Base-by-base conservation (phyloP, 1,284 basidiomycete species). In the Ganoderma sinense region DNA sequence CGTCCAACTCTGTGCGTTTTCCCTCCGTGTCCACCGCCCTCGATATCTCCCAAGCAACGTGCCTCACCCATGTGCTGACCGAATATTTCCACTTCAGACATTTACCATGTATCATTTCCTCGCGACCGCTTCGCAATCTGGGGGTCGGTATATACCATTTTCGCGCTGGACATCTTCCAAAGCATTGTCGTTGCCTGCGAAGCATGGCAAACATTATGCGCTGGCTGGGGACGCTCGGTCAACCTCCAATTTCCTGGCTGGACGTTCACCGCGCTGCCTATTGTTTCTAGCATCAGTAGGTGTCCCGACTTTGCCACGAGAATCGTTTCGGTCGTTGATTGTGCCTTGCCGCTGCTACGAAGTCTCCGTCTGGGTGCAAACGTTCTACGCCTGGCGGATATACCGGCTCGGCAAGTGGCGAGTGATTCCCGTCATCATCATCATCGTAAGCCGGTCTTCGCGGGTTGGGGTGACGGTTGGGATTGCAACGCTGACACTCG, bases 141-240 rank as follows among this genome's bases (percentile, higher is more conserved):
- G 51, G 39, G 29, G 8, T 67, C 66, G 1, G 66, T 67, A 29
- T 67, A 67, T 29, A 58, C 61, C 40, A 67, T 67, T 36, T 67
- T 63, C 29, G 51, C 40, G 29, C 53, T 67, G n/a, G 66, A 67
- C 20, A 58, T 67, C 51, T 62, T 67, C 51, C 66, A 67, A 53
- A 67, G 66, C 61, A 67, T 67, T 29, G 61, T 67, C 53, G 66
- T 63, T 14, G 53, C 61, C 5, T 56, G 16, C 18, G 61, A 63
- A 53, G 66, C 66, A n/a, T 67, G 66, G 66, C 61, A 67, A 41
- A 67, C 66, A 39, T 16, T 67, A 10, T 67, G 66, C 23, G 51
- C 66, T 6, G 66, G 66, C 20, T 67, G 66, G 66, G 66, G 66
- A 16, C 66, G 61, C 11, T 40, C 66, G 0, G 26, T 62, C 53